phyloP scores from a whole-genome alignment of 2,329 filamentous ascomycete species.

The Aureobasidium sp. region DNA sequence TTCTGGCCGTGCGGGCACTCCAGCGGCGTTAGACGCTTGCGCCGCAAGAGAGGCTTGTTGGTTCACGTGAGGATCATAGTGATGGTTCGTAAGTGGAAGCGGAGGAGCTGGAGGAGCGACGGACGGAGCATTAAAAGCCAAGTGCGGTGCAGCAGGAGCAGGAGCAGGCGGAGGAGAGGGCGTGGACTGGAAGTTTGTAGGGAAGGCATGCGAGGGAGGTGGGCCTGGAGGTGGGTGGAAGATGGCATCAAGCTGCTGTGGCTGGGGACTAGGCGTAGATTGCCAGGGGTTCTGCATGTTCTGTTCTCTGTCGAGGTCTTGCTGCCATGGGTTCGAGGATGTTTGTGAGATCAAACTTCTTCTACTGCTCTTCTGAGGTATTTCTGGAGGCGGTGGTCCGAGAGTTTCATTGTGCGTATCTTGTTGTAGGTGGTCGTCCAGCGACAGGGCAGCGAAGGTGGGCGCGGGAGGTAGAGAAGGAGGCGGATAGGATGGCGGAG shows the following conservation, averaged over 20 bases:
- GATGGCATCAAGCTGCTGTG: neutral
- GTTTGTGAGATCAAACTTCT: neutral
- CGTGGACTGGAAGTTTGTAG: neutral
- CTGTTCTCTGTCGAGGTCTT: constrained; percentile 18
- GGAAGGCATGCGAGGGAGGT: neutral
- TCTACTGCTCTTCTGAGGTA: constrained; percentile 9
- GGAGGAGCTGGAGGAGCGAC: constrained; percentile 5
- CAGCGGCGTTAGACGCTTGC: neutral
- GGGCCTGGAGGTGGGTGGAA: neutral
- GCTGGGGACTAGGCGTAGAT: neutral
- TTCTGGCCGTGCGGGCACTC: neutral
- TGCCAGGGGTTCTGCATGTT: constrained; percentile 11
- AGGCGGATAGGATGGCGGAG: constrained; percentile 28
- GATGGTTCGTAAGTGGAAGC: neutral
- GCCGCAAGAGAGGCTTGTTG: neutral
- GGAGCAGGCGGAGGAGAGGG: neutral
- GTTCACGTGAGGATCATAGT: neutral
- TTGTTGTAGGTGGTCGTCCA: constrained; percentile 20
- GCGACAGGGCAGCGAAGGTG: constrained; percentile 29
- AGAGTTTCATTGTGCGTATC: neutral
- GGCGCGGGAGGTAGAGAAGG: constrained; percentile 32
- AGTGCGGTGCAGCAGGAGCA: neutral
- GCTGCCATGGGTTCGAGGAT: constrained; percentile 13
- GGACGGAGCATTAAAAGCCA: neutral
- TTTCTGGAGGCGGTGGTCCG: neutral